A percentile compares a stretch with the other conserved stretches of the same genome.
Evolutionary conservation across 2,329 filamentous ascomycete species (phyloP).

Genomic region (Cladophialophora bantiana): DNA sequence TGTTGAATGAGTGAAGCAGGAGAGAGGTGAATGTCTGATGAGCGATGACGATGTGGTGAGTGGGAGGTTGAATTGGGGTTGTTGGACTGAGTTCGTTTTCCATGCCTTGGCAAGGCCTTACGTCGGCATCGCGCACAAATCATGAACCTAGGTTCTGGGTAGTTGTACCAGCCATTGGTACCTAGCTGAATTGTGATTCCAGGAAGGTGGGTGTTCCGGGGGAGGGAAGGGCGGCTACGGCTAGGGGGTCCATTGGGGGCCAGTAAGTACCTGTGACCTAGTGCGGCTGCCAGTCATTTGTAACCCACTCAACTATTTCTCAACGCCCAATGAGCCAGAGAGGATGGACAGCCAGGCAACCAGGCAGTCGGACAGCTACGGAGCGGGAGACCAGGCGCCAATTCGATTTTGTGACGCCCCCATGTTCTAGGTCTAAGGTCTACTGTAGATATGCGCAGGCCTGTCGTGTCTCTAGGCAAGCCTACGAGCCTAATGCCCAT

Average conservation of each 20-base stretch:
- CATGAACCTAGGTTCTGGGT: not conserved
- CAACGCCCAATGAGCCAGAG: conserved; percentile 19
- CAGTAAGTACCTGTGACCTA: not conserved
- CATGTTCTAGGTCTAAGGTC: too few relatives aligned
- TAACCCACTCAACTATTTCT: conserved; percentile 12
- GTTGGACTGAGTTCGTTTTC: too few relatives aligned
- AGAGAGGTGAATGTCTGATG: not conserved
- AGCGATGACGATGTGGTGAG: not conserved
- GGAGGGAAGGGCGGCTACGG: not conserved
- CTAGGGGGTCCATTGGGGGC: not conserved
- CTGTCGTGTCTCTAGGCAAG: too few relatives aligned
- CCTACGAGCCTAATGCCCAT: too few relatives aligned
- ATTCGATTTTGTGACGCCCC: not conserved
- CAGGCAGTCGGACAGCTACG: not conserved
- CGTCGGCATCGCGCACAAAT: not conserved
- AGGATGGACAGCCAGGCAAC: not conserved
- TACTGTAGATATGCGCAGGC: too few relatives aligned
- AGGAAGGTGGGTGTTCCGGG: not conserved
- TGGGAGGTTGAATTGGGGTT: not conserved
- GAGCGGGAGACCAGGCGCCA: not conserved
- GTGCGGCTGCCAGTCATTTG: conserved; percentile 21
- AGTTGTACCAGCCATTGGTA: too few relatives aligned
- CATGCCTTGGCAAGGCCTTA: not conserved
- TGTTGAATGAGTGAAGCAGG: not conserved
- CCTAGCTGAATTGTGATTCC: not conserved